Base-by-base conservation (phyloP, 2,329 filamentous ascomycete genomes). In the Microcera coccophila region DNA sequence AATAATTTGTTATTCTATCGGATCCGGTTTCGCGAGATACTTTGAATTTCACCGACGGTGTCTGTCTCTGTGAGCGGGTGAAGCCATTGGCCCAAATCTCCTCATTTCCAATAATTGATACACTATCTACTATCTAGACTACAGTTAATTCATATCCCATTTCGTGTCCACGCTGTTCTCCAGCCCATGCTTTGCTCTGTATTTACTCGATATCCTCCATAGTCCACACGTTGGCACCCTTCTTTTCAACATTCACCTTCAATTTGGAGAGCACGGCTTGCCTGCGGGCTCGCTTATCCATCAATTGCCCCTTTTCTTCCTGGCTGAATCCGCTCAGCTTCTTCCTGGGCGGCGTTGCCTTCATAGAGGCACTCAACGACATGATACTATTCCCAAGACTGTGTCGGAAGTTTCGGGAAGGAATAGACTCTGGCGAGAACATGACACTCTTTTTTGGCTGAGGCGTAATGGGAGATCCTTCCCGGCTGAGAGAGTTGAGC, bases 261-360 rank as follows among this genome's bases (percentile, higher is more conserved):
- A 84, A 61, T 59, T 76, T 77, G 22, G 65, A 64, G 20, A 80
- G 64, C 8, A 81, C 73, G 3, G 69, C 73, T 54, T 72, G 72
- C 52, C 78, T 69, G 47, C 68, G 73, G n/a, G 70, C 70, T 48
- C 72, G 65, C 62, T 75, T 78, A 44, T 72, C 69, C 62, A 73
- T 79, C 42, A 84, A 60, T 20, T 70, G 69, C 20, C 65, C 65
- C 66, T 81, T 83, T 59, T 85, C 82, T 39, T 75, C 71, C 22
- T 69, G 66, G 44, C 73, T 79, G 52, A 79, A 84, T 15, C 78
- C 78, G 47, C 73, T 81, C 43, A 84, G 54, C 69, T 82, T 84
- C 68, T 78, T 82, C 33, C 79, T 67, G 2, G 78, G 75, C 19
- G 78, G 69, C 16, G 74, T 75, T 10, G 60, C 57, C 48, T 59